Percentiles rank a stretch among this genome's conserved stretches.
These are phyloP conservation scores for Phytopythium sindhum DNA, from an alignment of 352 stramenopile genomes.

Conservation along the genomic window DNA sequence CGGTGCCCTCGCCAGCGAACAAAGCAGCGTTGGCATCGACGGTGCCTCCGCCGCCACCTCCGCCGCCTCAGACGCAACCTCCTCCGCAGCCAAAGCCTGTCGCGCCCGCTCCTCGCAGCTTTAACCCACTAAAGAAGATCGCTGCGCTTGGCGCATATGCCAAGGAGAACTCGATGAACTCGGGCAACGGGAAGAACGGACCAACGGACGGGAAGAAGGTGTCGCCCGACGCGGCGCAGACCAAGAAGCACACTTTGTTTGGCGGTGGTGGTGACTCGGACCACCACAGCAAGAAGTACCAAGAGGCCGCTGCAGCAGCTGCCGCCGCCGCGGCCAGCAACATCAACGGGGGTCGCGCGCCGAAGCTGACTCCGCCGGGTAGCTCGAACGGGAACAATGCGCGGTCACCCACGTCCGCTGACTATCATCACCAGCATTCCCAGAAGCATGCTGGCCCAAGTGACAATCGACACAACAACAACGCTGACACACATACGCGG, in stretches of 20 bases:
- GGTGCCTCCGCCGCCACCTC: slow-evolving; percentile 9
- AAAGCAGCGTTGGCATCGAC: slow-evolving; percentile 4
- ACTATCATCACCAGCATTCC: slow-evolving; percentile 1
- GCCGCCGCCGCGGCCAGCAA: not conserved
- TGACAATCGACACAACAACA: slow-evolving; percentile 22
- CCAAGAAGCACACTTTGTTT: slow-evolving; percentile 11
- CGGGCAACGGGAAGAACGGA: slow-evolving; percentile 24
- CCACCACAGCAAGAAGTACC: slow-evolving; percentile 5
- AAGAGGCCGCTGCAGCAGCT: slow-evolving; percentile 3
- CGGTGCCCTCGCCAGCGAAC: slow-evolving; percentile 7
- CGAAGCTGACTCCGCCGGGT: slow-evolving; percentile 1
- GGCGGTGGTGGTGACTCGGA: slow-evolving; percentile 3
- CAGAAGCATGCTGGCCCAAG: slow-evolving; percentile 14
- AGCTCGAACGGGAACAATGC: not conserved
- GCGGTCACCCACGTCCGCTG: slow-evolving; percentile 2
- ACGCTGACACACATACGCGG: slow-evolving; percentile 28
- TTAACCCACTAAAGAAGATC: slow-evolving; percentile 69
- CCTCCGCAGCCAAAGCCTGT: slow-evolving; percentile 17
- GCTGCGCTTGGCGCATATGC: slow-evolving; percentile 34
- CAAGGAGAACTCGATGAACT: slow-evolving; percentile 39
- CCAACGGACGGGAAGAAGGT: slow-evolving; percentile 7
- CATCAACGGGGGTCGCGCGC: not conserved
- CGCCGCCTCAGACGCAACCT: slow-evolving; percentile 7
- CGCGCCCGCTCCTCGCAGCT: slow-evolving; percentile 26
- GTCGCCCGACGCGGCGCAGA: slow-evolving; percentile 1